Conservation (phyloP, 2,329 filamentous ascomycete genomes). For the Orbilia javanica region DNA sequence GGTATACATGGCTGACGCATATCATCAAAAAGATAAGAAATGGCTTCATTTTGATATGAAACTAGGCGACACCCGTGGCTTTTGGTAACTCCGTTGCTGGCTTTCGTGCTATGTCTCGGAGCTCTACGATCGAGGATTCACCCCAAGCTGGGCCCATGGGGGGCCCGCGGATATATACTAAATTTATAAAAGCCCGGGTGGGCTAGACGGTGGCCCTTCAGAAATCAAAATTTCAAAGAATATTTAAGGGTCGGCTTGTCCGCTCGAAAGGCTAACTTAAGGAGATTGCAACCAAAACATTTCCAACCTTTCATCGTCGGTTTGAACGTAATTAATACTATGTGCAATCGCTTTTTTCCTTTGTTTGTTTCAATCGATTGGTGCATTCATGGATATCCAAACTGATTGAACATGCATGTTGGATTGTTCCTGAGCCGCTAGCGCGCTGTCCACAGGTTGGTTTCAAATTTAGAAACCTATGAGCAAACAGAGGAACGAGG, state of each 20-base stretch:
- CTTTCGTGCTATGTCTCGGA: not conserved
- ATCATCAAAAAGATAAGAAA: conserved; percentile 12
- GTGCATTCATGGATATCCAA: not conserved
- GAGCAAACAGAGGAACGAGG: not conserved
- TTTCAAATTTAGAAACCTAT: not conserved
- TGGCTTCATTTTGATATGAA: conserved; percentile 22
- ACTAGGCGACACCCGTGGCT: not conserved
- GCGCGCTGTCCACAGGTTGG: not conserved
- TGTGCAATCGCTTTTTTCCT: conserved; percentile 25
- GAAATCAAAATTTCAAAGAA: not conserved
- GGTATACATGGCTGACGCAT: not conserved
- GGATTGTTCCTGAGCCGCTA: not conserved
- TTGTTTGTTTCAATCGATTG: conserved; percentile 33
- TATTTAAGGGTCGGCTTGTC: not conserved
- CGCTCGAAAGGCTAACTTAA: not conserved
- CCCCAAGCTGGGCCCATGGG: too few relatives aligned
- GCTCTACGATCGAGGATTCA: too few relatives aligned
- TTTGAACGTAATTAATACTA: not conserved
- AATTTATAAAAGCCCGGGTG: not conserved
- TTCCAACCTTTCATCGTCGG: not conserved
- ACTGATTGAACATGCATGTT: not conserved
- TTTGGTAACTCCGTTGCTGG: not conserved
- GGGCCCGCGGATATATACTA: not conserved
- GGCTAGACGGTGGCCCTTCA: not conserved
- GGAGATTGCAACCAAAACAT: not conserved